Evolutionary conservation across 1,284 basidiomycete genomes (phyloP).

Genomic region (Macrocystidia cucumis): DNA sequence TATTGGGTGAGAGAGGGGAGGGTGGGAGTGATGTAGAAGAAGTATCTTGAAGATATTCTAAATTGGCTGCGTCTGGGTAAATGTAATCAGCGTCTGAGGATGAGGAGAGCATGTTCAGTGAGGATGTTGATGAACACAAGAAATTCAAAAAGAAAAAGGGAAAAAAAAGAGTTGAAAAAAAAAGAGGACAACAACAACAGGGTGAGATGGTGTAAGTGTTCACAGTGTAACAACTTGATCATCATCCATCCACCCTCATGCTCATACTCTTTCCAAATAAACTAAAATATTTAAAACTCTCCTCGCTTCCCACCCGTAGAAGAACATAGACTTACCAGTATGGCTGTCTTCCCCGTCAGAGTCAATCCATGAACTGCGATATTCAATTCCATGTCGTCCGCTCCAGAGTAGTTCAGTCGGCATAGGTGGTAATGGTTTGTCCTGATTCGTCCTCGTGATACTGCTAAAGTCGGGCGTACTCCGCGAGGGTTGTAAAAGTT

Average conservation of each 20-base stretch:
- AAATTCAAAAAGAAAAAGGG: neutral
- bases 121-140: too few relatives aligned
- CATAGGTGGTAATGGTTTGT: constrained; percentile 22
- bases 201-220: constrained; percentile 3
- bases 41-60: constrained; percentile 15
- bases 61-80: constrained; percentile 14
- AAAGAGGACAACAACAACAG: constrained; percentile 4
- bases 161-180: constrained; percentile 3
- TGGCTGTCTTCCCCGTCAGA: constrained; percentile 9
- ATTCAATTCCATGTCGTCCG: constrained; percentile 2
- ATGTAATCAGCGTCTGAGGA: constrained; percentile 7
- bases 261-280: constrained; percentile 9
- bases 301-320: constrained; percentile 8
- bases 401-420: constrained; percentile 9
- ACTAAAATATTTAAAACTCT: constrained; percentile 6
- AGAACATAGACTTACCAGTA: too few relatives aligned
- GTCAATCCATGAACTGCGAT: constrained; percentile 13
- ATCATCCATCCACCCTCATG: too few relatives aligned
- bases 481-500: neutral
- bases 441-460: too few relatives aligned
- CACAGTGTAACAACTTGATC: too few relatives aligned
- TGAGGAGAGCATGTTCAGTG: constrained; percentile 7
- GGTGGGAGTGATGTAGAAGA: constrained; percentile 21
- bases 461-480: neutral
- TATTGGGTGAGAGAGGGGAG: constrained; percentile 22